A percentile compares a stretch with the other conserved stretches of the same genome.
Conservation (phyloP, 1,284 basidiomycete species). For the Microstroma glucosiphilum region DNA sequence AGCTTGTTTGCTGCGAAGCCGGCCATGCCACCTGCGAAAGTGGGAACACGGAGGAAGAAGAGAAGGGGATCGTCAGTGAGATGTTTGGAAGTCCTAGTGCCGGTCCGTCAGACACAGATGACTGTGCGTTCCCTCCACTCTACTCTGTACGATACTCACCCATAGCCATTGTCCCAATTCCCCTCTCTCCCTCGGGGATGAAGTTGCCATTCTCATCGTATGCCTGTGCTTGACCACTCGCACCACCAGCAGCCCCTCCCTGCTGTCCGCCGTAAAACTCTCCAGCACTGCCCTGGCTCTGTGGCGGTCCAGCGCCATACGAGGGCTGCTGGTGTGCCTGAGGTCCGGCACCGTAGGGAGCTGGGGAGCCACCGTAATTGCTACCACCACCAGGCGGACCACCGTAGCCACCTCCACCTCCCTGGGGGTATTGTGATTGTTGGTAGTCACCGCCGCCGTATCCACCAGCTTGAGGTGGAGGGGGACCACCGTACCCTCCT, state of each 20-base stretch:
- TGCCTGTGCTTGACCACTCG: slow-evolving; percentile 15
- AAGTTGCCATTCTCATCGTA: slow-evolving; percentile 39
- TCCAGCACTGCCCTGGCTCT: slow-evolving; percentile 1
- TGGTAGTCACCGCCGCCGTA: background rate
- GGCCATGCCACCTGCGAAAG: slow-evolving; percentile 18
- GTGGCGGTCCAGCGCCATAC: background rate
- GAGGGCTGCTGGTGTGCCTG: slow-evolving; percentile 3
- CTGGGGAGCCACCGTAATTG: background rate
- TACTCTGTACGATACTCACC: slow-evolving; percentile 13
- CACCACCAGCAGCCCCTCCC: slow-evolving; percentile 17
- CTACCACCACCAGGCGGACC: background rate
- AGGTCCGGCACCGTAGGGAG: slow-evolving; percentile 1
- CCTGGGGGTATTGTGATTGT: slow-evolving; percentile 5
- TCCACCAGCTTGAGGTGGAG: background rate
- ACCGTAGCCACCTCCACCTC: too few species aligned
- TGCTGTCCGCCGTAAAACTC: slow-evolving; percentile 2
- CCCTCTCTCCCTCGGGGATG: slow-evolving; percentile 30
- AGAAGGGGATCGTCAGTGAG: background rate
- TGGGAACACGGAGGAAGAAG: background rate
- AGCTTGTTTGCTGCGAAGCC: slow-evolving; percentile 37
- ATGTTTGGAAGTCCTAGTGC: background rate
- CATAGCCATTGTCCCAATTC: slow-evolving; percentile 38
- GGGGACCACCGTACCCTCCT: background rate
- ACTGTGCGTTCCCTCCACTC: too few species aligned
- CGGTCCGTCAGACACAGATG: background rate